Evolutionary conservation across 129 eudicot genomes (phyloP).

Genomic region (Chrysanthemum lavandulifolium): DNA sequence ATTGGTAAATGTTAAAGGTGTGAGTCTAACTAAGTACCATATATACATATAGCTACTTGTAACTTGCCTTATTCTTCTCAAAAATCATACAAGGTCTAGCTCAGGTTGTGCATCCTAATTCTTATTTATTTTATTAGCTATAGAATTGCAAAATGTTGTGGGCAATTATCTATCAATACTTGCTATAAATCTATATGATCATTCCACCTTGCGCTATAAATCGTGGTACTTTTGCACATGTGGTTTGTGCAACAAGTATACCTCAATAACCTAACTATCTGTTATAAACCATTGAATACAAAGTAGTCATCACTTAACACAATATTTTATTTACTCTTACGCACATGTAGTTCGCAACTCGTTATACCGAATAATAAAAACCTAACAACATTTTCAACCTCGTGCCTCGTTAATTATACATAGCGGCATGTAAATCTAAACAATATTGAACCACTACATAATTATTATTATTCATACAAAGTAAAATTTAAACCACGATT

Average conservation of each 20-base stretch:
- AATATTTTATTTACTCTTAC: too few relatives aligned
- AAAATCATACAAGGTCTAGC: not conserved
- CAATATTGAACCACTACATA: too few relatives aligned
- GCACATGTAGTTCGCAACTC: not conserved
- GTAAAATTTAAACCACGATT: too few relatives aligned
- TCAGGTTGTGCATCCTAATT: conserved; percentile 1
- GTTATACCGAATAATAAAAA: not conserved
- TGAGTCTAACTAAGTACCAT: not conserved
- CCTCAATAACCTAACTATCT: too few relatives aligned
- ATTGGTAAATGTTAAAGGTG: not conserved
- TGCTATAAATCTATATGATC: not conserved
- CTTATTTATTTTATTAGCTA: not conserved
- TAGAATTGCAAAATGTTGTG: not conserved
- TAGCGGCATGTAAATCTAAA: too few relatives aligned
- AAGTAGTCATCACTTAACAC: too few relatives aligned
- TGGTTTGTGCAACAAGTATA: too few relatives aligned
- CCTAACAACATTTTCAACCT: not conserved
- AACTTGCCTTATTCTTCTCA: not conserved
- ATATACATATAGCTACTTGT: conserved; percentile 1
- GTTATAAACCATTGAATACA: too few relatives aligned
- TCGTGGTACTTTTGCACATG: not conserved
- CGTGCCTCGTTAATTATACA: not conserved
- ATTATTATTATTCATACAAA: too few relatives aligned
- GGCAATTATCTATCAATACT: conserved; percentile 1
- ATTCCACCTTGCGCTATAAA: not conserved